A percentile compares a stretch with the other conserved stretches of the same genome.
phyloP scores from a whole-genome alignment of 2,329 filamentous ascomycete species.

The Claviceps pusilla region DNA sequence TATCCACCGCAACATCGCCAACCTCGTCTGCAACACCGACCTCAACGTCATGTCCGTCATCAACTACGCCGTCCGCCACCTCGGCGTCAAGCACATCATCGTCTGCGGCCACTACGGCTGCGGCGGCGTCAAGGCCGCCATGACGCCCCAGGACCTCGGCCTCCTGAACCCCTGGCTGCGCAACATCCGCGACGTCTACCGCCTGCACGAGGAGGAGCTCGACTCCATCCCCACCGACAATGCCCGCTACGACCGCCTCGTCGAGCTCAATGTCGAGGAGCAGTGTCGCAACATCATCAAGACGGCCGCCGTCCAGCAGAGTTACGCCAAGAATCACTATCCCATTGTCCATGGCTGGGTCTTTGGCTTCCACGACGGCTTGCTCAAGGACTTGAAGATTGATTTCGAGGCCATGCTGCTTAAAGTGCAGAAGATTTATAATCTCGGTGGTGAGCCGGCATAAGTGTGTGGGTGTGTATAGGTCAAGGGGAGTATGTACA shows the following conservation, averaged over 20 bases:
- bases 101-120: conserved; percentile 70
- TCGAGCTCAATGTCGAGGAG: conserved; percentile 70
- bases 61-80: conserved; percentile 69
- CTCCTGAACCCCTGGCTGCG: conserved; percentile 60
- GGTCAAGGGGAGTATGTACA: neutral
- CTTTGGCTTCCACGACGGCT: conserved; percentile 52
- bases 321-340: conserved; percentile 45
- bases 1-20: conserved; percentile 89
- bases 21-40: conserved; percentile 67
- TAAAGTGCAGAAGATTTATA: conserved; percentile 51
- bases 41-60: conserved; percentile 70
- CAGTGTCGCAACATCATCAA: conserved; percentile 67
- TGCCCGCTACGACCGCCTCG: conserved; percentile 52
- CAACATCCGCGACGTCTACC: conserved; percentile 61
- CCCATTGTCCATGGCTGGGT: conserved; percentile 63
- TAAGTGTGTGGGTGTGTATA: too few species aligned
- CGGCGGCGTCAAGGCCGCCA: conserved; percentile 60
- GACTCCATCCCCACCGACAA: conserved; percentile 44
- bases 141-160: conserved; percentile 55
- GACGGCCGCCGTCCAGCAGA: conserved; percentile 65
- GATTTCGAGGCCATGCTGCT: conserved; percentile 42
- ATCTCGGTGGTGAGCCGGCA: conserved; percentile 24
- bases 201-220: conserved; percentile 55
- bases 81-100: conserved; percentile 68
- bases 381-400: conserved; percentile 50